Evolutionary conservation across 2,329 filamentous ascomycete genomes (phyloP), one percentile per base, ranked within the genome.

Genomic region (Scopulariopsis brevicaulis): DNA sequence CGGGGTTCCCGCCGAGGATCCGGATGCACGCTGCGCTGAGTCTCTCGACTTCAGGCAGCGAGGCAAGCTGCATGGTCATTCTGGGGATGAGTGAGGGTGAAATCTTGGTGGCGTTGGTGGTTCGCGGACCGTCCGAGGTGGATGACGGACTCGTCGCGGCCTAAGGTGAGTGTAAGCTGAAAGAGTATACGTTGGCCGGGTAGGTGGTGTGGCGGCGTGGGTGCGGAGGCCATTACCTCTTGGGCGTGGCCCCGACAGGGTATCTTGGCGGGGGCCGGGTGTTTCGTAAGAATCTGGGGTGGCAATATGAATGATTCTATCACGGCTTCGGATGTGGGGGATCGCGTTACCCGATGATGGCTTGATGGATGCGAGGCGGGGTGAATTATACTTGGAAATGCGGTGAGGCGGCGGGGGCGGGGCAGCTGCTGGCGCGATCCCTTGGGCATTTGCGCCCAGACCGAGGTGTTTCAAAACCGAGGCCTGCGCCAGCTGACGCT

Each of bases 1-100:
- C 84, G 14, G 94, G 93, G 71, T 99, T 99, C 10, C 89, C 90
- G 59, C 87, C 94, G 20, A 97, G 77, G 61, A 99, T 89, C 58
- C 94, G 83, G 62, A 96, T 86, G 52, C 92, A 87, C 15, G 81
- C 76, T 22, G 87, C 81, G 67, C 89, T 93, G 58, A 97, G 77
- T 60, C 87, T 83, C 71, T 93, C 85, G 55, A 96, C 81, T 60
- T 87, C 83, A 4, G 85, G 84, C 15, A 97, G 78, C 20, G 79
- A 70, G 32, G 82, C 78, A 7, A 91, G 77, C 61, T 81, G 77
- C 40, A 77, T 73, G 59, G 82, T 77, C 85, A 88, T 89, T 62
- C 76, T 54, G 53, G 20, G 7, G 6, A 50, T 4, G 14, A 46
- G n/a, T 7, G n/a, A 50, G 22, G n/a, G 22, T 6, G 46, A 50